phyloP scores from a whole-genome alignment of 441 rosid genomes.

The Erysimum pusillum region DNA sequence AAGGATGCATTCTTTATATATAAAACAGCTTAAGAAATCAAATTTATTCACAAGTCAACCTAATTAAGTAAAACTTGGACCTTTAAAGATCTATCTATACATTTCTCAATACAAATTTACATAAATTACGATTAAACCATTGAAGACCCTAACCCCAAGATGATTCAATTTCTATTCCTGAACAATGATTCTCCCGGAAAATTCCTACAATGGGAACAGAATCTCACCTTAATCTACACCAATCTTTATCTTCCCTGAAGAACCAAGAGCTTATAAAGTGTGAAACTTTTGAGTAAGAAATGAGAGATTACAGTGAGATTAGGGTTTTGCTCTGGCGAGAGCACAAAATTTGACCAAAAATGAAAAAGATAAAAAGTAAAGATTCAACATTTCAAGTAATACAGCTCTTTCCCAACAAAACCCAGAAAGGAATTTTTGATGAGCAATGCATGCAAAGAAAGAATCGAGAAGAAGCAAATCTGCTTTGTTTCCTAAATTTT shows the following conservation, averaged over 20 bases:
- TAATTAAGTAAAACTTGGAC: conserved; percentile 9
- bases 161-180: conserved; percentile 39
- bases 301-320: conserved; percentile 3
- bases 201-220: conserved; percentile 15
- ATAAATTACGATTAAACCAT: conserved; percentile 1
- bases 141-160: conserved; percentile 21
- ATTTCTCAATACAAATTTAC: conserved; percentile 28
- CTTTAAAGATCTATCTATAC: conserved; percentile 49
- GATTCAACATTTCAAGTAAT: conserved; percentile 29
- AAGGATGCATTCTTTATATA: conserved; percentile 22
- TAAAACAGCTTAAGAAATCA: conserved; percentile 22
- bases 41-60: conserved; percentile 1
- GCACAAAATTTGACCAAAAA: not conserved
- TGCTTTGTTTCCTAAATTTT: conserved; percentile 17
- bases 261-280: conserved; percentile 15
- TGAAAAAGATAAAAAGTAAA: not conserved
- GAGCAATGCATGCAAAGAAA: conserved; percentile 34
- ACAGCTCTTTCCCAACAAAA: conserved; percentile 5
- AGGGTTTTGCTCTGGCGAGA: conserved; percentile 35
- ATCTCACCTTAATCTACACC: conserved; percentile 32
- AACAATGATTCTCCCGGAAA: too few species aligned
- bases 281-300: conserved; percentile 16
- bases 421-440: conserved; percentile 26
- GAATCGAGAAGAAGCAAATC: conserved; percentile 42
- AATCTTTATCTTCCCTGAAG: conserved; percentile 9